Evolutionary conservation across 805 yeast species (phyloP).

Genomic region (Pichia occidentalis): DNA sequence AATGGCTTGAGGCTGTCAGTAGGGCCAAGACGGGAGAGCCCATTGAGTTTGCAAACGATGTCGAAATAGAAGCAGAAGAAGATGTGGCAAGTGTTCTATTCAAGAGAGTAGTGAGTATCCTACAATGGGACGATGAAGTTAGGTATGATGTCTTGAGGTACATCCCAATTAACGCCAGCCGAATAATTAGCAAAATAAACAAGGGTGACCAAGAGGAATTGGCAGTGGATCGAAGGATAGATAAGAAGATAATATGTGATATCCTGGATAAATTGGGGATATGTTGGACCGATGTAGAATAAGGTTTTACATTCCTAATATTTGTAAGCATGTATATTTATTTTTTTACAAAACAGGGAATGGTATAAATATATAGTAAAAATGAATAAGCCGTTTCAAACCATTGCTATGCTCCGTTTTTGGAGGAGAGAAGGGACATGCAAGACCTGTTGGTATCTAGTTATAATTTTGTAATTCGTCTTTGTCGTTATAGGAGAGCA

Average conservation of each 20-base stretch:
- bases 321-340: no score
- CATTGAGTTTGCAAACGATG: constrained; percentile 10
- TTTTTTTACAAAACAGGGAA: no score
- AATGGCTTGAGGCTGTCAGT: constrained; percentile 8
- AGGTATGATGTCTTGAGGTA: constrained; percentile 18
- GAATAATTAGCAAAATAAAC: constrained; percentile 13
- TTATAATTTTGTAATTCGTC: constrained; percentile 26
- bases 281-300: constrained; percentile 18
- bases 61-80: constrained; percentile 3
- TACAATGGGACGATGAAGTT: constrained; percentile 16
- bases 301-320: no score
- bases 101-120: constrained; percentile 15
- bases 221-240: no score
- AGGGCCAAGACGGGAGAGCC: constrained; percentile 2
- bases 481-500: constrained; percentile 21
- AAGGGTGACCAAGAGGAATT: constrained; percentile 17
- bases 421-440: no score
- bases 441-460: no score
- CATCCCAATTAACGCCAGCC: constrained; percentile 22
- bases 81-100: constrained; percentile 13
- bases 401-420: no score
- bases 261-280: constrained; percentile 27
- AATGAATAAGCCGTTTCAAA: no score
- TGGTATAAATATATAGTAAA: no score
- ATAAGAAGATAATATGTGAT: constrained; percentile 18